Percentiles rank a stretch among this genome's conserved stretches.
Evolutionary conservation across 495 filamentous ascomycete species (phyloP).

Genomic region (Neurospora cerealis): DNA sequence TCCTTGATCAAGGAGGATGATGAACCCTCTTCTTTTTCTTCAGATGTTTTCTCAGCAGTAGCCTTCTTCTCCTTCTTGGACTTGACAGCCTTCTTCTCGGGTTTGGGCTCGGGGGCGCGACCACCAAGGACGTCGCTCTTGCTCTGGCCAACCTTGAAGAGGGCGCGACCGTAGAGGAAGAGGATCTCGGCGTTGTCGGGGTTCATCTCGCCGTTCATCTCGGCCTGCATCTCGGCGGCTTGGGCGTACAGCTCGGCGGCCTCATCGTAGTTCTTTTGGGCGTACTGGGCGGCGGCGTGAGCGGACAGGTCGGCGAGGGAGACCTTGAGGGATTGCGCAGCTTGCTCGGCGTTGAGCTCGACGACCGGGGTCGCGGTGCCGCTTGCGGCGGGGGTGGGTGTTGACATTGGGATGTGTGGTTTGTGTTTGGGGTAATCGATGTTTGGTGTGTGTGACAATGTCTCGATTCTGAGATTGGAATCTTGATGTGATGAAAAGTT

Average conservation of each 20-base stretch:
- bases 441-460: not conserved
- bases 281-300: slow-evolving; percentile 52
- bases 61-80: slow-evolving; percentile 16
- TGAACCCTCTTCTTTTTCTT: slow-evolving; percentile 24
- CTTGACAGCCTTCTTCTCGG: slow-evolving; percentile 26
- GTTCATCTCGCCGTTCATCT: slow-evolving; percentile 84
- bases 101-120: slow-evolving; percentile 52
- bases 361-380: slow-evolving; percentile 23
- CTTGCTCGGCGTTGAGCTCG: slow-evolving; percentile 31
- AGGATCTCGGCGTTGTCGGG: slow-evolving; percentile 85
- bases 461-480: not conserved
- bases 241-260: slow-evolving; percentile 81
- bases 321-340: slow-evolving; percentile 36
- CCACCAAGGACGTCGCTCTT: slow-evolving; percentile 91
- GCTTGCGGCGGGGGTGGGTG: slow-evolving; percentile 11
- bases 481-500: not conserved
- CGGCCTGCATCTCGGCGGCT: slow-evolving; percentile 81
- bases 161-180: slow-evolving; percentile 82
- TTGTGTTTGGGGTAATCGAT: not conserved
- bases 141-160: slow-evolving; percentile 86
- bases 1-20: slow-evolving; percentile 21
- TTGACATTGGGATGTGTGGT: slow-evolving; percentile 11
- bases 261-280: slow-evolving; percentile 72
- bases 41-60: not conserved
- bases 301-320: slow-evolving; percentile 48